A percentile compares a stretch with the other conserved stretches of the same genome.
Evolutionary conservation across 2,329 filamentous ascomycete genomes (phyloP).

Genomic region (Fonsecaea pedrosoi): DNA sequence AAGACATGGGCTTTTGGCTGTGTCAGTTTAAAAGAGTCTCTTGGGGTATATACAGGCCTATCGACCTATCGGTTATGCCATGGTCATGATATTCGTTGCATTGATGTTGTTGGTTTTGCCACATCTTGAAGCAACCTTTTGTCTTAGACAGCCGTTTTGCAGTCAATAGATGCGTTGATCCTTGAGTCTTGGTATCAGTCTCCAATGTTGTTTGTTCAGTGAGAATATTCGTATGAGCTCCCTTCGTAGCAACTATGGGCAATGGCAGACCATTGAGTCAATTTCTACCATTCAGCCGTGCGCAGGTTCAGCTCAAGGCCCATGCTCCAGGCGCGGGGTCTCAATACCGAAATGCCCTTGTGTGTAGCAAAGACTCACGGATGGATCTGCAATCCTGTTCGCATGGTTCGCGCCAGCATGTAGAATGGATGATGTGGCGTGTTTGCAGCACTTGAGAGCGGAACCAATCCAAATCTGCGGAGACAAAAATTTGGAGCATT

Average conservation of each 20-base stretch:
- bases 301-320: not conserved
- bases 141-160: not conserved
- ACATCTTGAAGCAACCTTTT: not conserved
- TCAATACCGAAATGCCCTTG: not conserved
- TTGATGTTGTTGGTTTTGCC: not conserved
- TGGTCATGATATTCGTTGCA: not conserved
- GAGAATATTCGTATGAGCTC: not conserved
- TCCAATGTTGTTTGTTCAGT: not conserved
- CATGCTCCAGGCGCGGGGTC: not conserved
- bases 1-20: not conserved
- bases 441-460: no score
- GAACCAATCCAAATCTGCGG: no score
- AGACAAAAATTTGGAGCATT: no score
- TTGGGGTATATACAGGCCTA: not conserved
- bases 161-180: not conserved
- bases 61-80: not conserved
- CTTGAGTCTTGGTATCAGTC: not conserved
- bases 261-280: not conserved
- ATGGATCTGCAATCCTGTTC: no score
- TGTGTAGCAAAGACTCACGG: not conserved
- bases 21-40: not conserved
- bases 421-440: no score
- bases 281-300: not conserved
- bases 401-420: no score
- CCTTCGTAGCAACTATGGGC: not conserved